A percentile compares a stretch with the other conserved stretches of the same genome.
Evolutionary conservation across 768 basidiomycete species (phyloP).

Genomic region (Naganishia kalamii): DNA sequence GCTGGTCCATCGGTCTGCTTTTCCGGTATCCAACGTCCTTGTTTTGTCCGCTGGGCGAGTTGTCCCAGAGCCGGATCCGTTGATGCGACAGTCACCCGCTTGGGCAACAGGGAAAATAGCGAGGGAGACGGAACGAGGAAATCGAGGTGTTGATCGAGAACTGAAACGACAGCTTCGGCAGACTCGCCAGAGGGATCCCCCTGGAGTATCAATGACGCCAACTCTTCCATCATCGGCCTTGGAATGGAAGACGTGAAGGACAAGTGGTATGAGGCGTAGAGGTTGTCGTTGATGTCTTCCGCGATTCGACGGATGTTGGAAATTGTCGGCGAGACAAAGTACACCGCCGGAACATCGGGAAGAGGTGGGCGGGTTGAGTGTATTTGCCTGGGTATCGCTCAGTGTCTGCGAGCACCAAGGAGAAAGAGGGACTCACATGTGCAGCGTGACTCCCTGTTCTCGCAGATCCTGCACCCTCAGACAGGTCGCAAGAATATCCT

Average conservation of each 20-base stretch:
- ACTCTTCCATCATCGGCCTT: constrained; percentile 81
- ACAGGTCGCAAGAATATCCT: constrained; percentile 91
- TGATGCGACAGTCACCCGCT: constrained; percentile 31
- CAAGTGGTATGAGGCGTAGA: constrained; percentile 89
- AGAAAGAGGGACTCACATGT: constrained; percentile 67
- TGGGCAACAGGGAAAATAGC: constrained; percentile 78
- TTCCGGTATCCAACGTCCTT: constrained; percentile 23
- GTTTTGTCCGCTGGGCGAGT: constrained; percentile 9
- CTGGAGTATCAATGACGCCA: constrained; percentile 78
- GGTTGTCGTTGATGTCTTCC: constrained; percentile 69
- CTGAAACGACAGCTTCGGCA: constrained; percentile 51
- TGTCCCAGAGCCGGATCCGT: not conserved
- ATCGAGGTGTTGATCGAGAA: constrained; percentile 93
- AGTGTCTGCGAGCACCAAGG: not conserved
- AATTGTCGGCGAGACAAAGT: constrained; percentile 87
- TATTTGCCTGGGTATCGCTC: constrained; percentile 61
- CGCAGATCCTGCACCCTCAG: constrained; percentile 92
- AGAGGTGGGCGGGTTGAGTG: constrained; percentile 81
- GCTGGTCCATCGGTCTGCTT: constrained; percentile 46
- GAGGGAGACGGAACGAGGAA: constrained; percentile 90
- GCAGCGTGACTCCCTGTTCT: constrained; percentile 92
- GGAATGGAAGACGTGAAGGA: constrained; percentile 92
- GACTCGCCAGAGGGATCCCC: constrained; percentile 44
- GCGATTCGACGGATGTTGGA: constrained; percentile 82
- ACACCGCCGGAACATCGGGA: constrained; percentile 91